Conservation (phyloP, 352 stramenopile species). For the Aphanomyces astaci region DNA sequence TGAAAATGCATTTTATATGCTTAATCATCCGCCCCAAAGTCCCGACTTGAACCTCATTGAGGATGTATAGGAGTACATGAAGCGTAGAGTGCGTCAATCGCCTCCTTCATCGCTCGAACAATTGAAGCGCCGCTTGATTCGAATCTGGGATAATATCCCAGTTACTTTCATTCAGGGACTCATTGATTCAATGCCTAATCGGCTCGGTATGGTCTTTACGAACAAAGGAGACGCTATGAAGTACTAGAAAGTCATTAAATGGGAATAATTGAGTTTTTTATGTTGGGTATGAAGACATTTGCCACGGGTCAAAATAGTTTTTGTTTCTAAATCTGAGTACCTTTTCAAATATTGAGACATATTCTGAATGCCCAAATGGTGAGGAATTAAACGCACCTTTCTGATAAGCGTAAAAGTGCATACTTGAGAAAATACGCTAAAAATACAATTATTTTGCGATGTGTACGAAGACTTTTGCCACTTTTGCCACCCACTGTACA, state of each 20-base stretch:
- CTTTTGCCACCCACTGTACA: not conserved
- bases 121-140: not conserved
- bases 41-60: slow-evolving; percentile 19
- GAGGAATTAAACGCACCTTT: not conserved
- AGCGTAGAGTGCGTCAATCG: not conserved
- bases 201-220: not conserved
- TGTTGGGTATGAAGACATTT: not conserved
- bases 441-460: no score
- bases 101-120: not conserved
- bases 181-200: not conserved
- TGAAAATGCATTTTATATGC: not conserved
- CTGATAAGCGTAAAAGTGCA: not conserved
- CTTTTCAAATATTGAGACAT: not conserved
- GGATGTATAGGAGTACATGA: slow-evolving; percentile 6
- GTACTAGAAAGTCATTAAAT: not conserved
- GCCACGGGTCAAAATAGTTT: not conserved
- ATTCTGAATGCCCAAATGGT: not conserved
- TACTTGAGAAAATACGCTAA: not conserved
- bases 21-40: slow-evolving; percentile 15
- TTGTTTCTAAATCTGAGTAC: not conserved
- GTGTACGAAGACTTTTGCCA: not conserved
- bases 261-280: not conserved
- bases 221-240: not conserved
- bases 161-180: not conserved
- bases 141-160: not conserved